Conservation (phyloP, 371 early-diverging fungal genomes). For the Mucor mucedo region DNA sequence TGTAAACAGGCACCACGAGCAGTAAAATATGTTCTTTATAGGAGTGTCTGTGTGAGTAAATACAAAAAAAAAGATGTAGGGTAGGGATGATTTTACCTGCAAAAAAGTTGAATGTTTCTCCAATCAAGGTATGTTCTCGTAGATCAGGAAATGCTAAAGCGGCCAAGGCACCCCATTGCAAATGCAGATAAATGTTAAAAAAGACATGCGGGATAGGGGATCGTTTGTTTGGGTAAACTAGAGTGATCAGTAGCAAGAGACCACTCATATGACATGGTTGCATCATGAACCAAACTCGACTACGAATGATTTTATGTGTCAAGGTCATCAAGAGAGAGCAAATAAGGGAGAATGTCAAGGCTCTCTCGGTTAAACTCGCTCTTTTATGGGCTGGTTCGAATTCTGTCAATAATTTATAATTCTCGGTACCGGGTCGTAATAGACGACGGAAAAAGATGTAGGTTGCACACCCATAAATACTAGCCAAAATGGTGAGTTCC, state of each 20-base stretch:
- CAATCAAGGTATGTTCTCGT: slow-evolving; percentile 55
- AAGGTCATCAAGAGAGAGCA: slow-evolving; percentile 54
- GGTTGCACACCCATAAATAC: slow-evolving; percentile 44
- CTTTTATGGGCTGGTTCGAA: slow-evolving; percentile 37
- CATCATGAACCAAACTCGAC: slow-evolving; percentile 57
- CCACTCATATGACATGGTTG: slow-evolving; percentile 73
- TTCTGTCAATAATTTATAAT: slow-evolving; percentile 39
- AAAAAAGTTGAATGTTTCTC: slow-evolving; percentile 67
- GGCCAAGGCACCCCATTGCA: slow-evolving; percentile 69
- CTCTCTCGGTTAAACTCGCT: slow-evolving; percentile 51
- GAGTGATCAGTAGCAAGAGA: slow-evolving; percentile 53
- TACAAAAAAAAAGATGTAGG: neutral
- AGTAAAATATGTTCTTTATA: slow-evolving; percentile 59
- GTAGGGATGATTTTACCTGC: too few species aligned
- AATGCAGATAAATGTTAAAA: slow-evolving; percentile 66
- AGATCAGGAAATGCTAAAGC: slow-evolving; percentile 65
- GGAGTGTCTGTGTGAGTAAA: neutral
- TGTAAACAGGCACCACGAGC: slow-evolving; percentile 59
- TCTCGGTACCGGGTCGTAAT: slow-evolving; percentile 45
- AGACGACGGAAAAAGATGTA: slow-evolving; percentile 51
- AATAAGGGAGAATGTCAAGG: slow-evolving; percentile 44
- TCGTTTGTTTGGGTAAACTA: slow-evolving; percentile 51
- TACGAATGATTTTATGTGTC: slow-evolving; percentile 57
- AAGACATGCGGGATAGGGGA: slow-evolving; percentile 57
- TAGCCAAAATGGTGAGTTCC: slow-evolving; percentile 58